Base-by-base conservation (phyloP, 179 eudicot genomes). In the Patellifolia procumbens region DNA sequence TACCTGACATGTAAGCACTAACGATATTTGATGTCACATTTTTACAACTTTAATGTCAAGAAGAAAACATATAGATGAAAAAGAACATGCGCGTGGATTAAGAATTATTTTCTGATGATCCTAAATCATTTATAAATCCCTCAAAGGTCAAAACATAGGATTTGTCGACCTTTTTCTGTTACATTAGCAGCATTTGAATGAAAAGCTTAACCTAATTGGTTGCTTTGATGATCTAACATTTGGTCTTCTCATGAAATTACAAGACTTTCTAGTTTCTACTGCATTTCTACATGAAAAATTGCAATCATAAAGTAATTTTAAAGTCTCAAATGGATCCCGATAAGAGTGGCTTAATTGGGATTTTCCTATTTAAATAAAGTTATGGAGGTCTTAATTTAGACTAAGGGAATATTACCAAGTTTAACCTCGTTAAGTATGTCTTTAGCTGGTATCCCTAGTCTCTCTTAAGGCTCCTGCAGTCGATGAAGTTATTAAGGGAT, bases 1-100 rank as follows among this genome's bases (percentile, higher is more conserved):
- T 96, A 96, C 86, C 99, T 95, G 78, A 9, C 62, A 72, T 39
- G 49, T 76, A 72, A 55, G 45, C 60, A 64, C 34, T 43, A n/a
- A 71, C 24, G 42, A 69, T 2, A 22, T 7, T 59, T 31, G n/a
- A 69, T 39, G 64, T 53, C 58, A 52, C 2, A n/a, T 16, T 43
- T 15, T 4, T 31, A 49, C 46, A 77, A 13, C 66, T 31, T 24
- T 10, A 3, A 17, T 58, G 26, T 5, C 62, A 34, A 49, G 51
- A 8, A 48, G 26, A 62, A 51, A 62, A 24, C 60, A 35, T 15
- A 70, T 11, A 60, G 32, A 65, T 51, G 37, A 22, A 49, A 34
- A 1, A 7, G 7, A 49, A 26, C 4, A 51, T 16, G 42, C 11
- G 37, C 22, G 37, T 59, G 48, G 26, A 17, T 69, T 19, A 3